A percentile compares a stretch with the other conserved stretches of the same genome.
These are phyloP conservation scores for Cladosporium phlei DNA, from an alignment of 2,329 filamentous ascomycete species.

Conservation along the genomic window DNA sequence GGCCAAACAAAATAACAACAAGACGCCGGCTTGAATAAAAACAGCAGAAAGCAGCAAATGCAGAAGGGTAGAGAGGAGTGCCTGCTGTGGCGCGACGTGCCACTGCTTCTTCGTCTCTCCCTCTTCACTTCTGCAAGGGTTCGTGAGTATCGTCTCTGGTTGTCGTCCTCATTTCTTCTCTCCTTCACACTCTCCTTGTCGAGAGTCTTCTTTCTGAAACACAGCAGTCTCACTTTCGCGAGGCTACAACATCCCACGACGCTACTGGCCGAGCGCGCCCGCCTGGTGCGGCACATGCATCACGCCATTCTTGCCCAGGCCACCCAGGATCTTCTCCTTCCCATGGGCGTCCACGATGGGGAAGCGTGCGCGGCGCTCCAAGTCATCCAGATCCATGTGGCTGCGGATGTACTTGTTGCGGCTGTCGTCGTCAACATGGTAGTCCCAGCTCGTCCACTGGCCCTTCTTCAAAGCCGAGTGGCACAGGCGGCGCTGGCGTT, in stretches of 20 bases:
- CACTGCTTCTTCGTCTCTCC: neutral
- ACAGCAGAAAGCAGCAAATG: conserved; percentile 7
- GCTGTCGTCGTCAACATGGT: conserved; percentile 66
- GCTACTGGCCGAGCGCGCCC: conserved; percentile 30
- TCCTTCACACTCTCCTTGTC: neutral
- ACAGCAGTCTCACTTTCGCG: neutral
- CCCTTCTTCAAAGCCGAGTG: conserved; percentile 76
- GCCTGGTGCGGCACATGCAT: conserved; percentile 28
- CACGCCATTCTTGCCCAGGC: conserved; percentile 21
- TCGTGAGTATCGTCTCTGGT: conserved; percentile 6
- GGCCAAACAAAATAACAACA: neutral
- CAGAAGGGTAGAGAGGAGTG: neutral
- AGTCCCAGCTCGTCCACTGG: conserved; percentile 77
- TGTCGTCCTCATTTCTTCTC: neutral
- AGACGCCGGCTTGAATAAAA: conserved; percentile 6
- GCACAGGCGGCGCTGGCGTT: conserved; percentile 72
- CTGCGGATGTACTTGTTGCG: conserved; percentile 72
- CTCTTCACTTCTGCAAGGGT: conserved; percentile 2
- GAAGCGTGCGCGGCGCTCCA: conserved; percentile 71
- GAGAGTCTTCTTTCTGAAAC: conserved; percentile 3
- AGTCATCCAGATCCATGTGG: conserved; percentile 72
- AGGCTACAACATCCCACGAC: neutral
- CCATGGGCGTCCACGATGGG: conserved; percentile 52
- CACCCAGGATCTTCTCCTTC: conserved; percentile 24
- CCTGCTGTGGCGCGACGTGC: neutral